Base-by-base conservation (phyloP, 306 rosid species). In the Dalbergia oliveri region DNA sequence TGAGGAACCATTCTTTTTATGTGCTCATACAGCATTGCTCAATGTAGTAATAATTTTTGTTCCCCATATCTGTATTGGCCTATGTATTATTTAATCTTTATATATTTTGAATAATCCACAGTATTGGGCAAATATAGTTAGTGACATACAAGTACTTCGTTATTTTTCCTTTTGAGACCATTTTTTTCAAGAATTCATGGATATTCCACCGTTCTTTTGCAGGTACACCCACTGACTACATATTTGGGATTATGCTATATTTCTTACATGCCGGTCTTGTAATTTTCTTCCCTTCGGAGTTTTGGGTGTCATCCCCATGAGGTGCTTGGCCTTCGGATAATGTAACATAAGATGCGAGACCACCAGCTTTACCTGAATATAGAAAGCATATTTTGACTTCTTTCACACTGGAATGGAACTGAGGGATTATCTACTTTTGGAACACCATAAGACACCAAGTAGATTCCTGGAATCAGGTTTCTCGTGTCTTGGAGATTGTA, bases 361-460 rank as follows among this genome's bases (percentile, higher is more conserved):
- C 67, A 43, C 68, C 65, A 18, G 80, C 73, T 64, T 82, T 69
- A 15, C 73, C 69, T 19, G 86, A 57, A 56, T 79, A 81, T 47
- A 76, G 80, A 80, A 80, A 82, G 84, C 84, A 41, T 76, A 53
- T 80, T 79, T 70, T 70, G 74, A 77, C 76, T 78, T 76, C 57
- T 83, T 81, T 72, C 31, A 56, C 47, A 8, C 50, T 66, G 73
- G 71, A 74, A 75, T 60, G 34, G 78, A 75, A 37, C 62, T 13
- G 79, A 78, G 59, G 45, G 68, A 79, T 70, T 69, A 12, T 70
- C 64, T 14, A 78, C 76, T 77, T 78, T 54, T 33, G 45, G 44
- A 57, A 49, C 80, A n/a, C 54, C 79, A 13, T 34, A 67, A 71
- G 75, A 75, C 56, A 26, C 50, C 47, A 72, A 71, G 21, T 43